Base-by-base conservation (phyloP, 768 basidiomycete genomes). In the Pulveroboletus sp. region DNA sequence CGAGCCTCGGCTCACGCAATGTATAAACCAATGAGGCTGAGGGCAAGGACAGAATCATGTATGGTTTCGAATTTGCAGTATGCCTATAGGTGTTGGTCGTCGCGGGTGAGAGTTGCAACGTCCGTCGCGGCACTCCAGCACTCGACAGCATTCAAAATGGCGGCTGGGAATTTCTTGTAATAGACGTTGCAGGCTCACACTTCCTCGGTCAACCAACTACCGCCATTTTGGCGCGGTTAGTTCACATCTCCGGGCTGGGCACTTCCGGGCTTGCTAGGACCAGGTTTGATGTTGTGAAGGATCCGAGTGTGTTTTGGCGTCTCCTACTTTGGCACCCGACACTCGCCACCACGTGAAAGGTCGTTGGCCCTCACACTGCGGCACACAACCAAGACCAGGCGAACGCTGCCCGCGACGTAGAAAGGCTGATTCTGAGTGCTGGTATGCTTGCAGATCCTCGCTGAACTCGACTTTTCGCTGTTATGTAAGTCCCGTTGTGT, bases 401-500 rank as follows among this genome's bases (percentile, higher is more conserved):
- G 37, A 49, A 40, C 45, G 47, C 49, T 45, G 43, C 54, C 44
- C 51, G 41, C 44, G 51, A 58, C 52, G 45, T 45, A 49, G 46
- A 66, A 64, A 59, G 54, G 57, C 46, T 65, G 51, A 59, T 46
- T 57, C 60, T 60, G 50, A 62, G 64, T 64, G 30, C 62, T 64
- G 62, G 55, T 68, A 68, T 64, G 67, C 57, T 64, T 51, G 59
- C 54, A 51, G 57, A 49, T 48, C 57, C 47, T 48, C 58, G 46
- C 57, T 70, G 50, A 64, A 61, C 55, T 47, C 47, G 17, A 43
- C 57, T 56, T 48, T 38, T 66, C 39, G 42, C 57, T 32, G 64
- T 70, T 70, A 70, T 69, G 66, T 69, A 69, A 67, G 67, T 67
- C 54, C 53, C n/a, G 60, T 54, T 33, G 54, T 55, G 56, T 61